These are phyloP conservation scores for Hordeum pubiflorum DNA, from an alignment of 202 grass and related monocot species.

Conservation along the genomic window DNA sequence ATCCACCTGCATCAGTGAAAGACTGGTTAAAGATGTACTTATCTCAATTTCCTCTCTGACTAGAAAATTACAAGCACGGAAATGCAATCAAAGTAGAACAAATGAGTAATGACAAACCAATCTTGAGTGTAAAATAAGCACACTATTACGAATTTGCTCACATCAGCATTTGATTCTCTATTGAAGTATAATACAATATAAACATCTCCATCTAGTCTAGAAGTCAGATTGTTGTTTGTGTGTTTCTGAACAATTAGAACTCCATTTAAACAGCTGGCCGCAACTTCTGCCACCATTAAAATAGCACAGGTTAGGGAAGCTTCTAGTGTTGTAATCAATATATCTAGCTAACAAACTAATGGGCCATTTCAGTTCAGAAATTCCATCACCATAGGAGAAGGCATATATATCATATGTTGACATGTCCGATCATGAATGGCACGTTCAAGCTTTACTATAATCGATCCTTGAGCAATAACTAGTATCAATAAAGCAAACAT, in stretches of 20 bases:
- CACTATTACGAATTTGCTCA: background rate
- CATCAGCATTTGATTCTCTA: background rate
- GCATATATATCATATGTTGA: background rate
- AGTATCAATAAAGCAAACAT: background rate
- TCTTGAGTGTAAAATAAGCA: background rate
- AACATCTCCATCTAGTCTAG: background rate
- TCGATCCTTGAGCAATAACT: background rate
- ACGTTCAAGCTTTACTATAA: background rate
- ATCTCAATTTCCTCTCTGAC: background rate
- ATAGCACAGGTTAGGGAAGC: background rate
- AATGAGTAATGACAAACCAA: background rate
- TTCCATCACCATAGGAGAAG: background rate
- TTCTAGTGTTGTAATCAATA: background rate
- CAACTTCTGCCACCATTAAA: background rate
- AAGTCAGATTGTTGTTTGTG: background rate
- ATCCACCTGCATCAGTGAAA: slow-evolving; percentile 23
- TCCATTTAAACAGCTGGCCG: background rate
- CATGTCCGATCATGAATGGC: background rate
- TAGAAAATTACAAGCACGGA: background rate
- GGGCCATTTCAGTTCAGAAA: background rate
- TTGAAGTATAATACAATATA: background rate
- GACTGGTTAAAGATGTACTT: background rate
- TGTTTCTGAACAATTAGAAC: background rate
- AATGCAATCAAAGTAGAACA: background rate
- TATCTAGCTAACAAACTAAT: background rate